Base-by-base conservation (phyloP, 108 stramenopile genomes). In the Cyclotella choctawhatcheeana region DNA sequence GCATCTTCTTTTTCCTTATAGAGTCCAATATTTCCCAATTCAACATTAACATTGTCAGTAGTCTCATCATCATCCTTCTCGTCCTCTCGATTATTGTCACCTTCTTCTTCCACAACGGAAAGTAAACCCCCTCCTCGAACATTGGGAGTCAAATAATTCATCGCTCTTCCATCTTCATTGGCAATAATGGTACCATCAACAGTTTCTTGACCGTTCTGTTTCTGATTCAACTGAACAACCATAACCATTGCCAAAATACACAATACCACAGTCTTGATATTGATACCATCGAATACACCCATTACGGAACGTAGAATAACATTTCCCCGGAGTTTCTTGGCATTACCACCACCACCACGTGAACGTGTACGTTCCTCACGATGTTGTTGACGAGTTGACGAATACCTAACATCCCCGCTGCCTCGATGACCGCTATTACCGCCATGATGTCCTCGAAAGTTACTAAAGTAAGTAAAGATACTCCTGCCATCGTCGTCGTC, bases 251-350 rank as follows among this genome's bases (percentile, higher is more conserved):
- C 76, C 18, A 77, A 27, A 33, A 69, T 20, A 37, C 76, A 77
- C 45, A 77, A 34, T 7, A 69, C n/a, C 13, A 77, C 76, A n/a
- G 76, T 77, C 45, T 69, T 77, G 27, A 54, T 14, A 37, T 62
- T 63, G n/a, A 62, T 34, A 13, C 67, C 76, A 0, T 77, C 76
- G 14, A 68, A 27, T 2, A 62, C 27, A 26, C 44, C 34, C 63
- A 5, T 45, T 5, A 48, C 25, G 12, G 47, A 44, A 10, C 63
- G 0, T 4, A 4, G 4, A 56, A 56, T n/a, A n/a, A n/a, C n/a
- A n/a, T n/a, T n/a, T n/a, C n/a, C n/a, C n/a, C n/a, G n/a, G n/a
- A n/a, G n/a, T n/a, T n/a, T n/a, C n/a, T n/a, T 16, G 13, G 1
- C 61, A 27, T 17, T 27, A 26, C 61, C 37, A 10, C 61, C 37